phyloP scores from a whole-genome alignment of 2,329 filamentous ascomycete genomes.

The Diaporthe helianthi region DNA sequence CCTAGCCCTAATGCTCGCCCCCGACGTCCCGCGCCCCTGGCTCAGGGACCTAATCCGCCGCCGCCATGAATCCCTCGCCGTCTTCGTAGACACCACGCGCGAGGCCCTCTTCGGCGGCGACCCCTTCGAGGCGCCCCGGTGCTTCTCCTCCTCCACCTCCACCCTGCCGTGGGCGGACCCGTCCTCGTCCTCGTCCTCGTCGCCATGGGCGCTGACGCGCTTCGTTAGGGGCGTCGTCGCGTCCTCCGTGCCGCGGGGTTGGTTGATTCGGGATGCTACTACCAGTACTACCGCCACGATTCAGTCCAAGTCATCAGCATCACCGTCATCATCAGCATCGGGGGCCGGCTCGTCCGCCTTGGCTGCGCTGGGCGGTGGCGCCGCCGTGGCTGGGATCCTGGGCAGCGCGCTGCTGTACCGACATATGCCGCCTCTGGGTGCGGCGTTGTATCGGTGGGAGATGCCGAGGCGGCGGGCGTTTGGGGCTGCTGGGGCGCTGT shows the following conservation, averaged over 20 bases:
- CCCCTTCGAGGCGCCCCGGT: not conserved
- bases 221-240: constrained; percentile 30
- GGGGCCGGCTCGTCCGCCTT: not conserved
- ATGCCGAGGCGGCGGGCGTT: constrained; percentile 26
- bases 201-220: constrained; percentile 20
- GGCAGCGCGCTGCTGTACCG: constrained; percentile 33
- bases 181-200: not conserved
- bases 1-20: constrained; percentile 71
- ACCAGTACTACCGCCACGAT: too few relatives aligned
- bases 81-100: constrained; percentile 38
- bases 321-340: not conserved
- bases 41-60: constrained; percentile 40
- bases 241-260: constrained; percentile 26
- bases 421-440: constrained; percentile 33
- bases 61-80: constrained; percentile 36
- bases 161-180: constrained; percentile 27
- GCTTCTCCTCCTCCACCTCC: constrained; percentile 26
- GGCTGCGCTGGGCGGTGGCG: constrained; percentile 17
- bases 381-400: constrained; percentile 20
- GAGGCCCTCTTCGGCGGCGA: constrained; percentile 33
- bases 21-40: constrained; percentile 46
- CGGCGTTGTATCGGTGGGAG: constrained; percentile 31
- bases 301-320: not conserved
- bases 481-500: constrained; percentile 30
- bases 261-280: constrained; percentile 7